A percentile compares a stretch with the other conserved stretches of the same genome.
phyloP scores from a whole-genome alignment of 257 asterid genomes.

The Penstemon davidsonii region DNA sequence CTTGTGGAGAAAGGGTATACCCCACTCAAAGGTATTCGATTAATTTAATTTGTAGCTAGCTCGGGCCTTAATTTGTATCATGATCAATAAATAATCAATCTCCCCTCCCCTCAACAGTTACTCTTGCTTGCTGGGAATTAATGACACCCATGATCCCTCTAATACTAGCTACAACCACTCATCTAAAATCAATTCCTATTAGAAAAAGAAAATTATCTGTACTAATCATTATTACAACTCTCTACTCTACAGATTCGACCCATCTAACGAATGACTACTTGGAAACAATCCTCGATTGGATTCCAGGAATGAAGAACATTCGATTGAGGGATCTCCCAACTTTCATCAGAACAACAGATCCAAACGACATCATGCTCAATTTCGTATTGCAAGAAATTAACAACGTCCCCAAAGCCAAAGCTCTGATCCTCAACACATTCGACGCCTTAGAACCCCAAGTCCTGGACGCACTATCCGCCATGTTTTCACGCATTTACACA shows the following conservation, averaged over 20 bases:
- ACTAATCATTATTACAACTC: no score
- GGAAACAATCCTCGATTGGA: constrained; percentile 25
- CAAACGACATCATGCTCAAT: constrained; percentile 35
- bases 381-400: constrained; percentile 18
- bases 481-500: constrained; percentile 27
- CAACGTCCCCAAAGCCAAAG: constrained; percentile 21
- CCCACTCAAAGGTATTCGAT: constrained; percentile 40
- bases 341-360: constrained; percentile 43
- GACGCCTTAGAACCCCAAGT: constrained; percentile 36
- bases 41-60: no score
- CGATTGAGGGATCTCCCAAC: constrained; percentile 42
- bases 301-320: constrained; percentile 42
- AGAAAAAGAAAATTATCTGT: no score
- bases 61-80: no score
- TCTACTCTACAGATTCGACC: constrained; percentile 31
- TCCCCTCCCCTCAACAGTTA: no score
- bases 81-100: no score
- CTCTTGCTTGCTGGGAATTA: no score
- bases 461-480: constrained; percentile 32
- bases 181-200: no score
- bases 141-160: no score
- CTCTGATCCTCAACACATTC: constrained; percentile 38
- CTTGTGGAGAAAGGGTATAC: constrained; percentile 36
- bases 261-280: constrained; percentile 39
- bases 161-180: no score